Evolutionary conservation across 164 flowering plant genomes (phyloP).

Genomic region (Berberis thunbergii): DNA sequence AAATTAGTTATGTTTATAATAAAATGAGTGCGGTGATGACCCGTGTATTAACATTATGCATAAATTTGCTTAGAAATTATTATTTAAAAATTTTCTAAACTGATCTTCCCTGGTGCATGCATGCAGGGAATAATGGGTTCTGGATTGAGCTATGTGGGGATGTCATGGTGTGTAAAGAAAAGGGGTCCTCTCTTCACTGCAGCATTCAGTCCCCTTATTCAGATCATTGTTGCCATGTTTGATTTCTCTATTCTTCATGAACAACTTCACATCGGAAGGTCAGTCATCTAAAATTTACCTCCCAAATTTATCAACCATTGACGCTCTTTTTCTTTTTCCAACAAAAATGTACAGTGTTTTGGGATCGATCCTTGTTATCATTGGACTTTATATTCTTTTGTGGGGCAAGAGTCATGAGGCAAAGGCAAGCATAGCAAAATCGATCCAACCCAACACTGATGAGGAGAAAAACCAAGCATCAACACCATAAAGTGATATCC

Average conservation of each 20-base stretch:
- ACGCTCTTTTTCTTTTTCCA: too few relatives aligned
- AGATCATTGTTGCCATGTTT: slow-evolving; percentile 54
- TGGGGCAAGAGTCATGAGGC: slow-evolving; percentile 66
- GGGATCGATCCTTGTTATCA: slow-evolving; percentile 48
- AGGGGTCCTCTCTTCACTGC: slow-evolving; percentile 85
- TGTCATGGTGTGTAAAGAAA: slow-evolving; percentile 87
- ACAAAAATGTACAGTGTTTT: slow-evolving; percentile 44
- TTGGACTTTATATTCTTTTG: slow-evolving; percentile 54
- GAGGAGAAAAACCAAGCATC: slow-evolving; percentile 23
- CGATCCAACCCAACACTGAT: slow-evolving; percentile 20
- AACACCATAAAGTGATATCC: neutral
- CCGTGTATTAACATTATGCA: too few relatives aligned
- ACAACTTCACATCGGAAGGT: slow-evolving; percentile 73
- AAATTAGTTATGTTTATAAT: too few relatives aligned
- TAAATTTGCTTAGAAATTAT: too few relatives aligned
- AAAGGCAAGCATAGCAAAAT: slow-evolving; percentile 12
- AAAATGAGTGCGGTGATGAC: too few relatives aligned
- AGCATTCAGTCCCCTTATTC: slow-evolving; percentile 76
- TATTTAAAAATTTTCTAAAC: neutral
- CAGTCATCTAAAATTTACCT: too few relatives aligned
- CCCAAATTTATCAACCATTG: too few relatives aligned
- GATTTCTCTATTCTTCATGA: slow-evolving; percentile 52
- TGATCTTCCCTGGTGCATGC: neutral
- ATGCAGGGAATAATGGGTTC: slow-evolving; percentile 64
- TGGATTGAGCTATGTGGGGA: slow-evolving; percentile 58